These are phyloP conservation scores for Lasiosphaeriaceae sp. DNA, from an alignment of 495 filamentous ascomycete species.

Conservation along the genomic window DNA sequence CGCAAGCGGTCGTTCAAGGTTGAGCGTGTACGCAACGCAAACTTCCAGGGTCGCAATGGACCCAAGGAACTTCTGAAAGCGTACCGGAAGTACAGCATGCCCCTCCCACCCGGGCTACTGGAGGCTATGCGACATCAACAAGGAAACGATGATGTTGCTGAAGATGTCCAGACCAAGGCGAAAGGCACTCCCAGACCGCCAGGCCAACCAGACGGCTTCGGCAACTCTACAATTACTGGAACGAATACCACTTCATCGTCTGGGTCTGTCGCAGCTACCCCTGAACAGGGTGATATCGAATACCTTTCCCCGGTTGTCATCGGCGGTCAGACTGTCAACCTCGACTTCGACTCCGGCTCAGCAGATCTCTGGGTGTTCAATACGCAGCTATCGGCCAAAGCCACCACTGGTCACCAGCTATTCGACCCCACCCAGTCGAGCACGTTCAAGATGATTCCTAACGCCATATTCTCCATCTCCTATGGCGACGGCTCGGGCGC, in stretches of 20 bases:
- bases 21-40: constrained; percentile 51
- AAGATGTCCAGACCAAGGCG: constrained; percentile 20
- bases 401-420: constrained; percentile 50
- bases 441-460: constrained; percentile 42
- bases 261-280: constrained; percentile 58
- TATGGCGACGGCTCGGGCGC: constrained; percentile 75
- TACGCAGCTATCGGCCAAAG: constrained; percentile 48
- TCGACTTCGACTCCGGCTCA: constrained; percentile 83
- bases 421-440: constrained; percentile 61
- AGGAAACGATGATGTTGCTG: not conserved
- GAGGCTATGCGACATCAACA: constrained; percentile 30
- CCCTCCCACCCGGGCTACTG: constrained; percentile 37
- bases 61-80: constrained; percentile 56
- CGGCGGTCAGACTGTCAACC: constrained; percentile 66
- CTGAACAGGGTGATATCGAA: constrained; percentile 59
- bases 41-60: constrained; percentile 49
- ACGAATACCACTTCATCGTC: not conserved
- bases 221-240: not conserved
- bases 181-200: constrained; percentile 11
- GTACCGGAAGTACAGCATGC: constrained; percentile 61
- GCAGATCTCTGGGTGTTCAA: constrained; percentile 85
- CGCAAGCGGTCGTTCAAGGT: constrained; percentile 57
- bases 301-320: constrained; percentile 70
- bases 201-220: not conserved
- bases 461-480: constrained; percentile 56